These are phyloP conservation scores for Cerioporus squamosus DNA, from an alignment of 1,284 basidiomycete species.

Conservation along the genomic window DNA sequence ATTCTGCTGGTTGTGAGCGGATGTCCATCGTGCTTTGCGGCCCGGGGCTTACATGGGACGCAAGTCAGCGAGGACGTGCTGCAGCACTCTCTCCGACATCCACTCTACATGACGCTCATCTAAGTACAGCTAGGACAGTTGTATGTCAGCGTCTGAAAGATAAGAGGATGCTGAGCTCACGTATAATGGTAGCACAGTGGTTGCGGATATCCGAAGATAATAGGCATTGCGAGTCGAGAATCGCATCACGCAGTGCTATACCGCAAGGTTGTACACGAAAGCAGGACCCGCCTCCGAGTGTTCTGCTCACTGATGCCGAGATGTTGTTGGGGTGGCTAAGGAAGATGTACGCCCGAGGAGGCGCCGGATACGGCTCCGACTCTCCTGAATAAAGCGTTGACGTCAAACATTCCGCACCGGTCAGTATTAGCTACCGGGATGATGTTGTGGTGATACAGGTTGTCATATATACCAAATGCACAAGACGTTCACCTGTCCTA, in stretches of 20 bases:
- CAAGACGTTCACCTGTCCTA: no score
- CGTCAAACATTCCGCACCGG: no score
- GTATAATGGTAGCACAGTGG: conserved; percentile 69
- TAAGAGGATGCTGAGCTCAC: conserved; percentile 39
- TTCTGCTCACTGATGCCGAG: no score
- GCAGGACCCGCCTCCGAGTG: no score
- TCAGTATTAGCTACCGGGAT: no score
- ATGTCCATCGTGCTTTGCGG: background rate
- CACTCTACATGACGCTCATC: conserved; percentile 78
- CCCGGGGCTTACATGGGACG: conserved; percentile 58
- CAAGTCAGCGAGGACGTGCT: conserved; percentile 73
- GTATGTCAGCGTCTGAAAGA: background rate
- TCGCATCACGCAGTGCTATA: conserved; percentile 2
- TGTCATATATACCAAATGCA: no score
- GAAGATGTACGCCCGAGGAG: no score
- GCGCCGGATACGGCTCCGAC: no score
- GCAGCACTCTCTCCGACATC: conserved; percentile 77
- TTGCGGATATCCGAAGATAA: conserved; percentile 61
- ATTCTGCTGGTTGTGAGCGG: conserved; percentile 47
- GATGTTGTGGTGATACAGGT: no score
- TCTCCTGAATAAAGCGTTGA: no score
- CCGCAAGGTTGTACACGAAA: no score
- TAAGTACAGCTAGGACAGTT: conserved; percentile 63
- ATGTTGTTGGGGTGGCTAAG: no score
- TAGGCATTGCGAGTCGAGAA: conserved; percentile 37